phyloP scores from a whole-genome alignment of 2,329 filamentous ascomycete genomes.

The Fusarium austroafricanum region DNA sequence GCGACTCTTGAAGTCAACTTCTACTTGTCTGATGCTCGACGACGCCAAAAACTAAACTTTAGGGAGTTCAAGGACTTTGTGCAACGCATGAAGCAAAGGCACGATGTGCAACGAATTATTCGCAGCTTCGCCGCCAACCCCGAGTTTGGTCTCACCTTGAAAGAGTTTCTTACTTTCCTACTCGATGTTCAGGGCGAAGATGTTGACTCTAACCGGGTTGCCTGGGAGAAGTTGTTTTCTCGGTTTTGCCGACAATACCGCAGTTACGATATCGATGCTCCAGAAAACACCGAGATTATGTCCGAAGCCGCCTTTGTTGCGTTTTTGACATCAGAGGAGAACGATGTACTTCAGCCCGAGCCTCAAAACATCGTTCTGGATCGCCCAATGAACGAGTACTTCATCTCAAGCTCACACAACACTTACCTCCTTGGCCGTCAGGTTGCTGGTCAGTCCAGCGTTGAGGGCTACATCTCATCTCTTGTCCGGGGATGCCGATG shows the following conservation, averaged over 20 bases:
- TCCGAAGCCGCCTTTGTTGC: conserved; percentile 81
- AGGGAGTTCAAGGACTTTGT: conserved; percentile 87
- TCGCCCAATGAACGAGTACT: conserved; percentile 94
- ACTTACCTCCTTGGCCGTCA: conserved; percentile 95
- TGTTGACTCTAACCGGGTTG: conserved; percentile 70
- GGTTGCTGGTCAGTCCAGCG: conserved; percentile 88
- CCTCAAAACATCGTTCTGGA: conserved; percentile 75
- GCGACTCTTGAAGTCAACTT: conserved; percentile 81
- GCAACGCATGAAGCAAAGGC: conserved; percentile 81
- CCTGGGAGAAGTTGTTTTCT: conserved; percentile 80
- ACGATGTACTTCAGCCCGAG: conserved; percentile 72
- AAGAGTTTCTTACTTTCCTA: conserved; percentile 82
- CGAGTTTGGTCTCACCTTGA: conserved; percentile 73
- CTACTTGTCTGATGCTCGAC: conserved; percentile 73
- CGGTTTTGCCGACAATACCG: conserved; percentile 73
- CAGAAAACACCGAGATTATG: conserved; percentile 69
- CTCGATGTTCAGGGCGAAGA: conserved; percentile 80
- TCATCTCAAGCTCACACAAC: conserved; percentile 98
- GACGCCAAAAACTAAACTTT: conserved; percentile 77
- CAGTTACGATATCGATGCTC: conserved; percentile 56
- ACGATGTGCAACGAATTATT: conserved; percentile 83
- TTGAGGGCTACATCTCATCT: conserved; percentile 93
- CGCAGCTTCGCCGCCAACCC: conserved; percentile 68
- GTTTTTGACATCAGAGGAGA: conserved; percentile 80
- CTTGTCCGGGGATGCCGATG: conserved; percentile 91